A percentile compares a stretch with the other conserved stretches of the same genome.
Evolutionary conservation across 2,329 filamentous ascomycete species (phyloP).

Genomic region (Fusarium devonianum): DNA sequence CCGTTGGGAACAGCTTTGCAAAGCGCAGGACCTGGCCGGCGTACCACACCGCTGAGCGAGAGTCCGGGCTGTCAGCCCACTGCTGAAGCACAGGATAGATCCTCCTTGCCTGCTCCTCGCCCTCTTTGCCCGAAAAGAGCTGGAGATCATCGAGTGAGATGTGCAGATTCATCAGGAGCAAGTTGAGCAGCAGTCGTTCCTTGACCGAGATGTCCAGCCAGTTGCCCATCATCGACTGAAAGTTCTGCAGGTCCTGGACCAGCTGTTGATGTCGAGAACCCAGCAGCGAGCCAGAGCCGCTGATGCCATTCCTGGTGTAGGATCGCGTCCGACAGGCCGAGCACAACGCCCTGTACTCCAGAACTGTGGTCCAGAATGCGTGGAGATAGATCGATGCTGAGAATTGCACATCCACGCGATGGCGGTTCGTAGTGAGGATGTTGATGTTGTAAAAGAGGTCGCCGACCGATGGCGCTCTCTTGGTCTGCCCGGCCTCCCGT

Average conservation of each 20-base stretch:
- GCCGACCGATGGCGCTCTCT: slow-evolving; percentile 58
- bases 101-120: slow-evolving; percentile 68
- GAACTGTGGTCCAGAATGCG: slow-evolving; percentile 70
- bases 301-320: slow-evolving; percentile 52
- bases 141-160: slow-evolving; percentile 71
- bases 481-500: slow-evolving; percentile 47
- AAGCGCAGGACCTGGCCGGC: slow-evolving; percentile 71
- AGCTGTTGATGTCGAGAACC: slow-evolving; percentile 68
- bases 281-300: slow-evolving; percentile 55
- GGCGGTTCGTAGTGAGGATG: slow-evolving; percentile 56
- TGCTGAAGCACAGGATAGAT: slow-evolving; percentile 65
- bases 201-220: slow-evolving; percentile 55
- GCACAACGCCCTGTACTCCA: slow-evolving; percentile 70
- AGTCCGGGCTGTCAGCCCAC: slow-evolving; percentile 63
- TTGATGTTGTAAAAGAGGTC: slow-evolving; percentile 66
- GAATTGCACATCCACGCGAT: slow-evolving; percentile 62
- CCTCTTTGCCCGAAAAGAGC: slow-evolving; percentile 72
- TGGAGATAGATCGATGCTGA: slow-evolving; percentile 68
- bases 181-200: slow-evolving; percentile 57
- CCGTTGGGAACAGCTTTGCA: slow-evolving; percentile 61
- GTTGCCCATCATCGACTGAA: slow-evolving; percentile 52
- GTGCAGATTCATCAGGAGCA: slow-evolving; percentile 70
- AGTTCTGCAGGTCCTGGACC: slow-evolving; percentile 61
- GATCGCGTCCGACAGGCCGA: slow-evolving; percentile 57
- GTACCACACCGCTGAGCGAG: slow-evolving; percentile 69